A percentile compares a stretch with the other conserved stretches of the same genome.
phyloP scores from a whole-genome alignment of 2,329 filamentous ascomycete species.

The Botrytis fabae region DNA sequence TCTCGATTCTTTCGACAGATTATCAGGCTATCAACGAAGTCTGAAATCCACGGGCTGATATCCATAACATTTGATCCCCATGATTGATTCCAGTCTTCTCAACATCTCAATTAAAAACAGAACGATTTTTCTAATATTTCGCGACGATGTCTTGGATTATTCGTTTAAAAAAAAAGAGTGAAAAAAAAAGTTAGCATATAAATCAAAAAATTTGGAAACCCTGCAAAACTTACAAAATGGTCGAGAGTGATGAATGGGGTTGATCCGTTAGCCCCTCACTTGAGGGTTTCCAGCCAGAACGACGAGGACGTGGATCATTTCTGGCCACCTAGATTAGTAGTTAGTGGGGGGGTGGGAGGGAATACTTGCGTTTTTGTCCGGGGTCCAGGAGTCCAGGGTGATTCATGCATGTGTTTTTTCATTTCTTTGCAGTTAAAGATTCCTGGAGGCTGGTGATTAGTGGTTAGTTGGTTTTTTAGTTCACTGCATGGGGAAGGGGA shows the following conservation, averaged over 20 bases:
- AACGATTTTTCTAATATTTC: background rate
- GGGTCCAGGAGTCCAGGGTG: background rate
- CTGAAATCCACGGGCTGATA: background rate
- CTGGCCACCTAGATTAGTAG: constrained; percentile 4
- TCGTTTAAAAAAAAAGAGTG: background rate
- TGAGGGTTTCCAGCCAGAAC: constrained; percentile 19
- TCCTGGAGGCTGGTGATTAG: background rate
- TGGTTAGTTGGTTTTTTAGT: background rate
- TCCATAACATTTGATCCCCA: background rate
- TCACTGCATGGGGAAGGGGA: background rate
- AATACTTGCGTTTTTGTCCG: background rate
- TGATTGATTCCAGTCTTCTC: background rate
- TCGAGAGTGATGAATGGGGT: background rate
- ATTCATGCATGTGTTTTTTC: background rate
- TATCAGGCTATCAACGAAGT: background rate
- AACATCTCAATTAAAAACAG: accelerated
- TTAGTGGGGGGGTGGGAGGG: background rate
- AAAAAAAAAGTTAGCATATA: background rate
- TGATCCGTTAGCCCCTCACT: constrained; percentile 15
- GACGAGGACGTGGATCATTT: constrained; percentile 15
- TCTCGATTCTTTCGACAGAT: background rate
- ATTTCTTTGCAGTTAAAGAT: background rate
- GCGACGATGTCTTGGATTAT: background rate
- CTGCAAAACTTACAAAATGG: background rate
- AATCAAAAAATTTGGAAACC: background rate